Evolutionary conservation across 768 basidiomycete species (phyloP).

Genomic region (Lentinula edodes): DNA sequence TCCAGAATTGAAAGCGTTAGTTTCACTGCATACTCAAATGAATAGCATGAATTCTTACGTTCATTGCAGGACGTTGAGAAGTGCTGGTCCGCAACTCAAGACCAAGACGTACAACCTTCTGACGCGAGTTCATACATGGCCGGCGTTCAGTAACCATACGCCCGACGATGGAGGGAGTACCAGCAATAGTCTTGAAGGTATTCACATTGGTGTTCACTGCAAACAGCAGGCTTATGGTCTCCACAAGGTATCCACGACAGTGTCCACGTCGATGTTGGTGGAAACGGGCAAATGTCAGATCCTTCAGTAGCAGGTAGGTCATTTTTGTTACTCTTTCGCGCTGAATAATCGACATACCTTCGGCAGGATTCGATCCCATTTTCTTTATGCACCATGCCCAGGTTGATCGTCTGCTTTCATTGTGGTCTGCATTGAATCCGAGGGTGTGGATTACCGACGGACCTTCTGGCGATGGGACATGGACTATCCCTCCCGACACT

Average conservation of each 20-base stretch:
- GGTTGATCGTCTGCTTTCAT: constrained; percentile 45
- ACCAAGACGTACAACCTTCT: constrained; percentile 33
- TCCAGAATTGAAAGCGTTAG: constrained; percentile 20
- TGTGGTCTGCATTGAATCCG: constrained; percentile 45
- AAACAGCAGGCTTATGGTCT: constrained; percentile 33
- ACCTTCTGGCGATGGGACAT: constrained; percentile 23
- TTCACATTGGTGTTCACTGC: constrained; percentile 43
- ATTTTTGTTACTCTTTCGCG: background rate
- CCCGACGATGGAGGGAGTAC: constrained; percentile 28
- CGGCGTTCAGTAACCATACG: constrained; percentile 42
- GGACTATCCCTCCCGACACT: constrained; percentile 22
- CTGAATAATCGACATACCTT: background rate
- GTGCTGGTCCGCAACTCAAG: constrained; percentile 19
- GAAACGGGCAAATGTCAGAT: constrained; percentile 37
- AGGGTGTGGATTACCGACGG: constrained; percentile 31
- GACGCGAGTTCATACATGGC: constrained; percentile 32
- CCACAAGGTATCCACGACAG: constrained; percentile 40
- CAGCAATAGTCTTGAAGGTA: constrained; percentile 41
- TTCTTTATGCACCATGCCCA: constrained; percentile 52
- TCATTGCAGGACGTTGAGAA: constrained; percentile 14
- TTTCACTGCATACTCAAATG: background rate
- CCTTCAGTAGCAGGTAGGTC: constrained; percentile 32
- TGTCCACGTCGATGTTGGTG: constrained; percentile 39
- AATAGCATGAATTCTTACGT: background rate
- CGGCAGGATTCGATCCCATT: constrained; percentile 43